Evolutionary conservation across 2,329 filamentous ascomycete species (phyloP), one percentile per base, ranked within the genome.

Genomic region (Calonectria crousiana): DNA sequence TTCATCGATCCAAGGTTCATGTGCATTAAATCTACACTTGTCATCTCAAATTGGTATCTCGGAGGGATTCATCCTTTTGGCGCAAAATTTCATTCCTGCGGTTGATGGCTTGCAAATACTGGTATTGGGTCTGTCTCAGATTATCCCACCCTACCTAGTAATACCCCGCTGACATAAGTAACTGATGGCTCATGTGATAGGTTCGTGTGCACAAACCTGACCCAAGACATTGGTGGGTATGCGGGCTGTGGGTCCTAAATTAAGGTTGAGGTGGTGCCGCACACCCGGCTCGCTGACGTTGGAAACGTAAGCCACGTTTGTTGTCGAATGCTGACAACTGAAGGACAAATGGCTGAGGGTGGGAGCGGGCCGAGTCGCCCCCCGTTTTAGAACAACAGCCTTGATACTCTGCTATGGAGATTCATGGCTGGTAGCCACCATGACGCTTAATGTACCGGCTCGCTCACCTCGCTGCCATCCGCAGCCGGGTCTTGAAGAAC

Each of bases 231-330:
- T 58, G 32, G 53, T 58, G 53, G 53, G 20, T 23, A 58, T 58
- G 9, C 20, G 53, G 30, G 30, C 30, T 18, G 56, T 62, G 56
- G 34, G 36, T 41, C 18, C 41, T 13, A 23, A 36, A 67, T 30
- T 52, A 67, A 67, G 64, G 64, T 67, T 53, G 34, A 41, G 23
- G 56, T 26, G 16, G 36, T 38, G 56, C 56, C 56, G 34, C 56
- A 62, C 56, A 41, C 56, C 56, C 53, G 28, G 9, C 32, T 34
- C 26, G 56, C 56, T 62, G 56, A 62, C 56, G 56, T 62, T 62
- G 56, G 36, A 41, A 62, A 62, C 56, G 56, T 62, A 62, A 62
- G 56, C 56, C 56, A 62, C 36, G 10, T 23, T 56, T 6, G 23
- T 23, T 16, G 34, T 14, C 1, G 30, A 38, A 41, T 23, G 56